phyloP scores from a whole-genome alignment of 257 asterid species.

The Solanum clarkiae region DNA sequence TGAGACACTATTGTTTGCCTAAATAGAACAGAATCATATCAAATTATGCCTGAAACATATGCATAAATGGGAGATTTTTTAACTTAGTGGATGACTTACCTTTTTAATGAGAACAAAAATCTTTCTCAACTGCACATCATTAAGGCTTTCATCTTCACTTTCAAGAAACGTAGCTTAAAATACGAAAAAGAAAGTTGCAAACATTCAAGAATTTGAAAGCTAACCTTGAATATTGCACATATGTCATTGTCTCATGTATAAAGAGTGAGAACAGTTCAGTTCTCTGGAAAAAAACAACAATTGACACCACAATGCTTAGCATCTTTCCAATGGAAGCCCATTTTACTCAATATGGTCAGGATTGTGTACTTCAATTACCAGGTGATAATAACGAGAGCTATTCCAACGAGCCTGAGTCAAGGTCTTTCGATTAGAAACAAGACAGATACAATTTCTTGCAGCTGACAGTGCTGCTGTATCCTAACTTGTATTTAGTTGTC shows the following conservation, averaged over 20 bases:
- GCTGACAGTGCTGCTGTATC: conserved; percentile 47
- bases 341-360: not conserved
- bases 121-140: conserved; percentile 67
- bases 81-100: conserved; percentile 15
- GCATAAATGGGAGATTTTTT: not conserved
- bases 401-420: conserved; percentile 71
- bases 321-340: too few species aligned
- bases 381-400: conserved; percentile 74
- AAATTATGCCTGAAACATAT: not conserved
- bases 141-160: conserved; percentile 67
- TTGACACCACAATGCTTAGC: too few species aligned
- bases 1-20: conserved; percentile 44
- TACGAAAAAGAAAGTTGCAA: not conserved
- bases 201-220: not conserved
- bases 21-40: not conserved
- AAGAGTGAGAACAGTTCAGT: conserved; percentile 52
- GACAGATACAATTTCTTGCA: conserved; percentile 56
- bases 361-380: conserved; percentile 15
- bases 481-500: not conserved
- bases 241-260: conserved; percentile 84
- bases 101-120: conserved; percentile 56
- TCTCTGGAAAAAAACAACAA: conserved; percentile 36
- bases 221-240: conserved; percentile 67
- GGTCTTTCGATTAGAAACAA: conserved; percentile 52
- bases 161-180: not conserved